Evolutionary conservation across 257 asterid species (phyloP).

Genomic region (Gentiana dahurica): DNA sequence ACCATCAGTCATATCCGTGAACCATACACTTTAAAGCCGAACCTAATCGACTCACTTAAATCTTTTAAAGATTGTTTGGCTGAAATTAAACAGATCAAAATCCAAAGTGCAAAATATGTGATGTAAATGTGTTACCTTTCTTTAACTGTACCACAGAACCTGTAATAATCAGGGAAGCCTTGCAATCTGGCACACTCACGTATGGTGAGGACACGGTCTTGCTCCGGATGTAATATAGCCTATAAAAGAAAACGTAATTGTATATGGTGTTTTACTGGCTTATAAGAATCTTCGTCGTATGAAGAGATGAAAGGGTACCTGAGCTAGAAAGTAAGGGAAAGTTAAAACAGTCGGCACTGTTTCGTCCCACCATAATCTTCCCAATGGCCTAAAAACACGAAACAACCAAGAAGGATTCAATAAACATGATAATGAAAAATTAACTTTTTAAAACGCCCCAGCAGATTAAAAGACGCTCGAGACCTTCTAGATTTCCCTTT

Average conservation of each 20-base stretch:
- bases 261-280: neutral
- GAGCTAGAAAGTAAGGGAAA: conserved; percentile 35
- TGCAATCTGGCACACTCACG: conserved; percentile 81
- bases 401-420: neutral
- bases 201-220: conserved; percentile 62
- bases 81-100: too few species aligned
- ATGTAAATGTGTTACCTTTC: conserved; percentile 26
- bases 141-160: conserved; percentile 50
- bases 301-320: conserved; percentile 12
- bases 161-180: conserved; percentile 82
- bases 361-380: conserved; percentile 94
- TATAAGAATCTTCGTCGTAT: neutral
- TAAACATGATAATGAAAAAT: neutral
- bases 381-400: conserved; percentile 39
- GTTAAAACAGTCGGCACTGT: conserved; percentile 71
- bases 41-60: too few species aligned
- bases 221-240: conserved; percentile 76
- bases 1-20: neutral
- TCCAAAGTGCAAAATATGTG: too few species aligned
- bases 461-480: neutral
- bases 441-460: neutral
- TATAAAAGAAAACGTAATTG: conserved; percentile 6
- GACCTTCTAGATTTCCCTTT: conserved; percentile 60
- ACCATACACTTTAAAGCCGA: too few species aligned
- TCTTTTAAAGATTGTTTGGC: too few species aligned